Evolutionary conservation across 345 rosid genomes (phyloP).

Genomic region (Salix exigua): DNA sequence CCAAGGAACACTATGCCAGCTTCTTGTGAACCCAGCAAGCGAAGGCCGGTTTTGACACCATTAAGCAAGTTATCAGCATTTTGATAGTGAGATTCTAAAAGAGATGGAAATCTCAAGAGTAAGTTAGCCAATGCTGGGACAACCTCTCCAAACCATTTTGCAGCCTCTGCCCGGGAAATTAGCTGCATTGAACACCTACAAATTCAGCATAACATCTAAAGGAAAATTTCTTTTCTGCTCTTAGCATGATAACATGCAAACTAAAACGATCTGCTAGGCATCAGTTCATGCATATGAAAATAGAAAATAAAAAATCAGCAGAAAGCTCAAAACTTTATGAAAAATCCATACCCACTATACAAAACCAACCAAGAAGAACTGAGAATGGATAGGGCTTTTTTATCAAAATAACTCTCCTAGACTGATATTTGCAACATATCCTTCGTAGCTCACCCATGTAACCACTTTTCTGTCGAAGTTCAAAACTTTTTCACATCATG

Average conservation of each 20-base stretch:
- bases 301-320: neutral
- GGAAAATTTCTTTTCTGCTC: neutral
- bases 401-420: neutral
- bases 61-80: constrained; percentile 34
- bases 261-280: neutral
- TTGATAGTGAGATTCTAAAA: constrained; percentile 62
- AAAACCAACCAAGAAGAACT: neutral
- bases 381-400: neutral
- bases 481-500: neutral
- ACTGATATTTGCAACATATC: neutral
- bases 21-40: constrained; percentile 56
- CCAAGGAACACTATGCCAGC: constrained; percentile 70
- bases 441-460: neutral
- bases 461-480: neutral
- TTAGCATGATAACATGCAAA: neutral
- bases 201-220: neutral
- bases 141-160: constrained; percentile 61
- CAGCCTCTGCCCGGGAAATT: constrained; percentile 39
- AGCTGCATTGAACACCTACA: constrained; percentile 36
- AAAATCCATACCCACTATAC: neutral
- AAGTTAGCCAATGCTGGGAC: constrained; percentile 62
- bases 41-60: constrained; percentile 47
- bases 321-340: neutral
- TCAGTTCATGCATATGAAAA: neutral
- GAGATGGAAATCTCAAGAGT: constrained; percentile 58